Conservation (phyloP, 1,139 yeast species). For the Candida tropicalis region DNA sequence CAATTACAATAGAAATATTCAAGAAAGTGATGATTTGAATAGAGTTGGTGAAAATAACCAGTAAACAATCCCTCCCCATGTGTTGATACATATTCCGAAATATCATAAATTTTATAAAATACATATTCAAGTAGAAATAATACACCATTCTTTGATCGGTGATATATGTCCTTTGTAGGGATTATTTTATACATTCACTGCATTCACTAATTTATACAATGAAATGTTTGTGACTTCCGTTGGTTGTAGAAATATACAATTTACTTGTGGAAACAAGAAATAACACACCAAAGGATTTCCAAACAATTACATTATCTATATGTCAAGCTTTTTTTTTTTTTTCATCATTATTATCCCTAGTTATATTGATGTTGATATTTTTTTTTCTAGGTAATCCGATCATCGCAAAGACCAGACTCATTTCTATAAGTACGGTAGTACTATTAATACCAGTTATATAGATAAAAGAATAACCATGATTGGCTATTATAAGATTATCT, state of each 20-base stretch:
- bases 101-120: background rate
- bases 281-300: too few species aligned
- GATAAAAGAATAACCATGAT: too few species aligned
- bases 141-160: too few species aligned
- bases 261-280: too few species aligned
- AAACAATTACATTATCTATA: too few species aligned
- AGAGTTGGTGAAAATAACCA: conserved; percentile 3
- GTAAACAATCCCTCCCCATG: background rate
- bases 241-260: too few species aligned
- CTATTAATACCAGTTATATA: too few species aligned
- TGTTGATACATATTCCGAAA: background rate
- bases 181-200: too few species aligned
- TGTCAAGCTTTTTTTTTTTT: background rate
- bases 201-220: too few species aligned
- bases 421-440: too few species aligned
- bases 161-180: too few species aligned
- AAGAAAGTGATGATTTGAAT: conserved; percentile 14
- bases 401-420: background rate
- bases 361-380: background rate
- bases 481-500: background rate
- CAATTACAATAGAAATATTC: conserved; percentile 4
- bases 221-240: too few species aligned
- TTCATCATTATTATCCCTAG: background rate
- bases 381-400: conserved; percentile 1
- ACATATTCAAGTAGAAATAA: background rate